These are phyloP conservation scores for Pseudogymnoascus sp. DNA, from an alignment of 2,329 filamentous ascomycete genomes.

Conservation along the genomic window DNA sequence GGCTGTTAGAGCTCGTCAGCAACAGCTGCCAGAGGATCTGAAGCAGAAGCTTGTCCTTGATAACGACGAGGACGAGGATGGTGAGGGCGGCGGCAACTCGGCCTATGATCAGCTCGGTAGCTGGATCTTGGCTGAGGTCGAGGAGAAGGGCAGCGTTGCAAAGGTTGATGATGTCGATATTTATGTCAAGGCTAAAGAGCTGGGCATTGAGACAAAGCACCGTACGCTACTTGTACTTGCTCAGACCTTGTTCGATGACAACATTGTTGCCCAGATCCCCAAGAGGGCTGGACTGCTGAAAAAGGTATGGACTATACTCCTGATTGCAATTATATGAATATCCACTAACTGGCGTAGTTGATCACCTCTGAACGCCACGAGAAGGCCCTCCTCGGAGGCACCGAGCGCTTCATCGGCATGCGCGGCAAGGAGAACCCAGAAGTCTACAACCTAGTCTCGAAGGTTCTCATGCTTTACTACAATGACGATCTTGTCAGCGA, in stretches of 20 bases:
- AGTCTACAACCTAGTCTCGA: conserved; percentile 70
- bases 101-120: conserved; percentile 86
- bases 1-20: conserved; percentile 88
- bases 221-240: conserved; percentile 86
- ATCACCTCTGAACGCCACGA: conserved; percentile 88
- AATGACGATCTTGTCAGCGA: conserved; percentile 83
- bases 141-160: conserved; percentile 65
- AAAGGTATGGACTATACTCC: conserved; percentile 51
- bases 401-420: conserved; percentile 77
- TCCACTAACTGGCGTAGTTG: conserved; percentile 43
- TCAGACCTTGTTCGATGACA: conserved; percentile 88
- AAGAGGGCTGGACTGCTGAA: conserved; percentile 81
- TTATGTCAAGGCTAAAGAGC: conserved; percentile 93
- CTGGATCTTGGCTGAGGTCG: conserved; percentile 76
- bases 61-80: conserved; percentile 75
- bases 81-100: conserved; percentile 66
- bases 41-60: conserved; percentile 83
- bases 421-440: conserved; percentile 72
- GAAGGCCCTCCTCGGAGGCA: conserved; percentile 90
- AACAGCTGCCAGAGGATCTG: conserved; percentile 87
- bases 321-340: conserved; percentile 19
- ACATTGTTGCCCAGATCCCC: conserved; percentile 80
- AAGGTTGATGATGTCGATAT: conserved; percentile 84
- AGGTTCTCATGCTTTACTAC: conserved; percentile 85
- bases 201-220: conserved; percentile 92